These are phyloP conservation scores for Dioszegia aurantiaca DNA, from an alignment of 768 basidiomycete genomes.

Conservation along the genomic window DNA sequence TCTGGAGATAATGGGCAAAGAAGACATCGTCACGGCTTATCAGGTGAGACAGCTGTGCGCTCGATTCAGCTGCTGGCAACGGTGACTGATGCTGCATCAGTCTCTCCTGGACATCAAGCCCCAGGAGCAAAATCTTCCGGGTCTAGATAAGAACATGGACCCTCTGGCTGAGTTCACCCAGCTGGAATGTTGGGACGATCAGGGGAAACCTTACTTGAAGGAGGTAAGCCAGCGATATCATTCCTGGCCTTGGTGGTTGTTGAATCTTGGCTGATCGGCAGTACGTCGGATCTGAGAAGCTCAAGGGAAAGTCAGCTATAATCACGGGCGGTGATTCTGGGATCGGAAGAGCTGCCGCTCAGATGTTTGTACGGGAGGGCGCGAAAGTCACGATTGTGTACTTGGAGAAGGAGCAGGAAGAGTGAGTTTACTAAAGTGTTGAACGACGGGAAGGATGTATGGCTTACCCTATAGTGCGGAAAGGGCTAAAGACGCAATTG, in stretches of 20 bases:
- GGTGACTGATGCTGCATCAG: constrained; percentile 20
- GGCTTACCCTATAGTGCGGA: constrained; percentile 17
- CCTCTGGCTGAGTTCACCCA: constrained; percentile 51
- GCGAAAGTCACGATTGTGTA: constrained; percentile 56
- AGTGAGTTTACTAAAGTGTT: constrained; percentile 50
- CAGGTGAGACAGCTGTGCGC: constrained; percentile 21
- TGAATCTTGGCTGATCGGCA: constrained; percentile 31
- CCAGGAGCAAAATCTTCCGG: constrained; percentile 59
- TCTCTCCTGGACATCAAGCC: constrained; percentile 36
- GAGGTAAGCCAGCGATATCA: constrained; percentile 36
- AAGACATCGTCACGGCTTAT: constrained; percentile 46
- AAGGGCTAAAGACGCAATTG: constrained; percentile 56
- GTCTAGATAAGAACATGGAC: constrained; percentile 58
- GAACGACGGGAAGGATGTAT: neutral
- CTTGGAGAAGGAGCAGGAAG: constrained; percentile 61
- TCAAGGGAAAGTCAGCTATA: constrained; percentile 50
- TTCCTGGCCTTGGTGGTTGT: too few relatives aligned
- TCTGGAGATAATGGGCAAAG: constrained; percentile 22
- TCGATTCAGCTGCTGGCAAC: too few relatives aligned
- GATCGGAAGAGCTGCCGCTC: constrained; percentile 45
- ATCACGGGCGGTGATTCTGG: constrained; percentile 49
- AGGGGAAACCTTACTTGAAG: constrained; percentile 58
- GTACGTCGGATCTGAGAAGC: constrained; percentile 60
- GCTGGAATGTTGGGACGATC: constrained; percentile 58
- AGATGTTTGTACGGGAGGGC: constrained; percentile 55